Base-by-base conservation (phyloP, 2,329 filamentous ascomycete genomes). In the Ascocoryne sarcoides region DNA sequence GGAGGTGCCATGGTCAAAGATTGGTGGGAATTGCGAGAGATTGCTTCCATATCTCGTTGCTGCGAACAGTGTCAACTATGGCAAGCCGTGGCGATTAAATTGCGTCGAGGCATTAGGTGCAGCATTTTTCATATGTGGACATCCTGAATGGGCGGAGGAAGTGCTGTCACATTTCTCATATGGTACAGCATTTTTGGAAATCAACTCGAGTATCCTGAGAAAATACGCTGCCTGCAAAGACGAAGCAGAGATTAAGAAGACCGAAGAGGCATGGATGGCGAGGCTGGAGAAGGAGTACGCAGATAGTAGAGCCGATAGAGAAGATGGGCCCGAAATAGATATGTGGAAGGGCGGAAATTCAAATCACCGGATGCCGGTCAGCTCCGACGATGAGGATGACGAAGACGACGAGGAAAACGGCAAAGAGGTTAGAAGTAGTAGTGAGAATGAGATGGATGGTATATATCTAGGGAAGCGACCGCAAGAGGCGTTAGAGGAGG, bases 11-110 rank as follows among this genome's bases (percentile, higher is more conserved):
- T 98, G 90, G 78, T 73, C 70, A 43, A 84, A 84, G 51, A 94
- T 98, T 44, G 92, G 92, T 19, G 92, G 92, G 17, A 92, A 89
- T 62, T 94, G 89, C 62, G 88, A 95, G 68, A 72, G 92, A 39
- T 63, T 95, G 48, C 68, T 98, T 42, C 92, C 92, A 0, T 98
- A 98, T 62, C 79, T 98, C 5, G 89, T 98, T 36, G 92, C 92
- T 4, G 92, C 92, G 35, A 98, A 98, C 61, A 83, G 84, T 1
- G 92, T 95, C 58, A 98, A 98, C 66, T 98, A 98, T 65, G 92
- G 92, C 45, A 85, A 86, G 57, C 92, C 92, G 4, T 95, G 89
- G 85, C 73, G 89, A 40, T 63, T 98, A 47, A 98, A 98, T 63
- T 98, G 92, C 55, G 92, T 88, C 20, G 92, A 98, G 67, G 92